Conservation (phyloP, 805 yeast species). For the Starmerella gropengiesseri region DNA sequence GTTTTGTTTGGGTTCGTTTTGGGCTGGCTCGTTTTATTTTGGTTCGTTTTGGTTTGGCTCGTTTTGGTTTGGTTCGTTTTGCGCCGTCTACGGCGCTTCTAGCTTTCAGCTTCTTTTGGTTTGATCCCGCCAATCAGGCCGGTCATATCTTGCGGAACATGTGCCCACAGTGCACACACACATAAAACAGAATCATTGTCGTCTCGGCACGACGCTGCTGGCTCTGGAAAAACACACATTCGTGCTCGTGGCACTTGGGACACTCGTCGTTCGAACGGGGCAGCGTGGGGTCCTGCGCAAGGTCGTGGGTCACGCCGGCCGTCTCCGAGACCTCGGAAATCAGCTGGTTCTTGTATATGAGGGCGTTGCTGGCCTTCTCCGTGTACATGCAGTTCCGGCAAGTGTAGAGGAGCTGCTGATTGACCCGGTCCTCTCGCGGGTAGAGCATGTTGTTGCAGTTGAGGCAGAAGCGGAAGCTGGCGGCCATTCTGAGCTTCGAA, state of each 20-base stretch:
- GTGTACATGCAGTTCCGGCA: constrained; percentile 93
- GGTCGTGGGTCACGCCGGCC: constrained; percentile 93
- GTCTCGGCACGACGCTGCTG: constrained; percentile 95
- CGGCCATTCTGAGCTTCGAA: constrained; percentile 55
- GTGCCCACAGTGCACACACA: constrained; percentile 76
- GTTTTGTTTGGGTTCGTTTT: too few relatives aligned
- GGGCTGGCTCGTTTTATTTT: too few relatives aligned
- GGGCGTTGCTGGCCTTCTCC: constrained; percentile 77
- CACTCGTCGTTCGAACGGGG: constrained; percentile 93
- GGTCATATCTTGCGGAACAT: constrained; percentile 37
- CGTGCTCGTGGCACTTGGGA: constrained; percentile 75
- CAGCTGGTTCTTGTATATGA: constrained; percentile 82
- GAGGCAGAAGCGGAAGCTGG: constrained; percentile 85
- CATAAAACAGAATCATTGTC: constrained; percentile 82
- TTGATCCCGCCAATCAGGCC: too few relatives aligned
- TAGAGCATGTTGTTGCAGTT: constrained; percentile 97
- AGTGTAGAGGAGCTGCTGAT: constrained; percentile 65
- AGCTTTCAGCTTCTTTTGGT: too few relatives aligned
- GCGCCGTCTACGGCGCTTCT: too few relatives aligned
- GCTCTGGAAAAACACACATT: constrained; percentile 92
- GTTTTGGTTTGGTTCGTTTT: too few relatives aligned
- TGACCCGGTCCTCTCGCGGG: constrained; percentile 85
- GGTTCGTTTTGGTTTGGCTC: too few relatives aligned
- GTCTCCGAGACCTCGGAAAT: constrained; percentile 85
- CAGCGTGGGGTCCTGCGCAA: constrained; percentile 93